phyloP scores from a whole-genome alignment of 257 asterid species.

The Vinca minor region DNA sequence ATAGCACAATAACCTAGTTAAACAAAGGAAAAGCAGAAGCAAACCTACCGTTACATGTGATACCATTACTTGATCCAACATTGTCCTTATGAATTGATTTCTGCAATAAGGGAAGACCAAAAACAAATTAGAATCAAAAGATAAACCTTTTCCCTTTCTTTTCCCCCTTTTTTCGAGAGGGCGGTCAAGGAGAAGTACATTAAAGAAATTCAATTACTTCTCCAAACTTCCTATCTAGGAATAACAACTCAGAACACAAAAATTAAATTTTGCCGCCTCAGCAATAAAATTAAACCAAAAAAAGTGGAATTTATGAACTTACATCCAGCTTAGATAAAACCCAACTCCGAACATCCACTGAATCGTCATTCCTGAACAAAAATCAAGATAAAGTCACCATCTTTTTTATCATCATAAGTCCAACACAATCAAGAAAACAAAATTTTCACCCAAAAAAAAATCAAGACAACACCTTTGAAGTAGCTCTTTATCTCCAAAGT shows the following conservation, averaged over 20 bases:
- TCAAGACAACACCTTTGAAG: background rate
- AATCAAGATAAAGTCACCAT: slow-evolving; percentile 1
- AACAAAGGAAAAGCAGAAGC: background rate
- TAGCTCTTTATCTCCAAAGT: background rate
- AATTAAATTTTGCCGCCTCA: background rate
- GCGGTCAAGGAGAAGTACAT: background rate
- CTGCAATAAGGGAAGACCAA: slow-evolving; percentile 35
- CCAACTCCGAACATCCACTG: slow-evolving; percentile 25
- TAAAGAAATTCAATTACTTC: background rate
- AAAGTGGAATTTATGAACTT: slow-evolving; percentile 16
- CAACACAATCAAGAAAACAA: background rate
- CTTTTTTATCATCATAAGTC: background rate
- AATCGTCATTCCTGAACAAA: slow-evolving; percentile 47
- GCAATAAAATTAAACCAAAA: background rate
- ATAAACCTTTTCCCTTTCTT: background rate
- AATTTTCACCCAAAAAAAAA: slow-evolving; percentile 4
- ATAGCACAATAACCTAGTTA: background rate
- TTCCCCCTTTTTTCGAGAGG: background rate
- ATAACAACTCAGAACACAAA: slow-evolving; percentile 1
- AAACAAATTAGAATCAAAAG: slow-evolving; percentile 2
- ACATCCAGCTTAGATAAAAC: slow-evolving; percentile 31
- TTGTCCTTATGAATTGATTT: slow-evolving; percentile 17
- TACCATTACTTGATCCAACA: slow-evolving; percentile 10
- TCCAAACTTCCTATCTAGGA: background rate
- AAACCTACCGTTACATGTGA: slow-evolving; percentile 28